A percentile compares a stretch with the other conserved stretches of the same genome.
Conservation (phyloP, 73 alveolate species). For the Paraurostyla sp. region DNA sequence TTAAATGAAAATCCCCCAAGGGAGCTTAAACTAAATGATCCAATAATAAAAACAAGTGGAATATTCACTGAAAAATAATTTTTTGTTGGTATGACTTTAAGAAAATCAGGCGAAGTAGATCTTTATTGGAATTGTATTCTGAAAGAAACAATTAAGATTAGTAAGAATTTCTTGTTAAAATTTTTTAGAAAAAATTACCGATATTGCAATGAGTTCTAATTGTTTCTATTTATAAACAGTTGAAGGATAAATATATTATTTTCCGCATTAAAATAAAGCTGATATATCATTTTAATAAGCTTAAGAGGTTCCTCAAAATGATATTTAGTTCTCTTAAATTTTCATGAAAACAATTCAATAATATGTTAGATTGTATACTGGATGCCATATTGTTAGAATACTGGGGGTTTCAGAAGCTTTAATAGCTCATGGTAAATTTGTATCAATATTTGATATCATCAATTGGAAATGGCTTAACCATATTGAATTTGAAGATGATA, state of each 20-base stretch:
- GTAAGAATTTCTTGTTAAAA: neutral
- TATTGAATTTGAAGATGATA: neutral
- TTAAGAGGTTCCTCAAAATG: neutral
- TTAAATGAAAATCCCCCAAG: too few relatives aligned
- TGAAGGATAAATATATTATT: neutral
- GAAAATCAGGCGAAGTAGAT: conserved; percentile 40
- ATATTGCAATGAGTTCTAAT: neutral
- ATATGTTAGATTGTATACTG: neutral
- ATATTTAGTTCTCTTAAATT: neutral
- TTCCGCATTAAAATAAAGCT: neutral
- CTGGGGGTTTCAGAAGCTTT: neutral
- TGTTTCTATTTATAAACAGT: neutral
- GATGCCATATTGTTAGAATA: neutral
- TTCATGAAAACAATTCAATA: neutral
- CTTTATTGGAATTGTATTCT: conserved; percentile 4
- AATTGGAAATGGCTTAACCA: neutral
- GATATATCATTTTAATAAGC: neutral
- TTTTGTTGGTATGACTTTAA: neutral
- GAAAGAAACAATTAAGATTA: neutral
- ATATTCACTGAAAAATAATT: too few relatives aligned
- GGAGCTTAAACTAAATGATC: too few relatives aligned
- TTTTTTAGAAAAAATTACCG: neutral
- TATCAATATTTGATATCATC: neutral
- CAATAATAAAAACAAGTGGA: too few relatives aligned
- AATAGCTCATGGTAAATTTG: conserved; percentile 25